phyloP scores from a whole-genome alignment of 192 early-diverging fungal genomes.

The Jimgerdemannia flammicorona region DNA sequence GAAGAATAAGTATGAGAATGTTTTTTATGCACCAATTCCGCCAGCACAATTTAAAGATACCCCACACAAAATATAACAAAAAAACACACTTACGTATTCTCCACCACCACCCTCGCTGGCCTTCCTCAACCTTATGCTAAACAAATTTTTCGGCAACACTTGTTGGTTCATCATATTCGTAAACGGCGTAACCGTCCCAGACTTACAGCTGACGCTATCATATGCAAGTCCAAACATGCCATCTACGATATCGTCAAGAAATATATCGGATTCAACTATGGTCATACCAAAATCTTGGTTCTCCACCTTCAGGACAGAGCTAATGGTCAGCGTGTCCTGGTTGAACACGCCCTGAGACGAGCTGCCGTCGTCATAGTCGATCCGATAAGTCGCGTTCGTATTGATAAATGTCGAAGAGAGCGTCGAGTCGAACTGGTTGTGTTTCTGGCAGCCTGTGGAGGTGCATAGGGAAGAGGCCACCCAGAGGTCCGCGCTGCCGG shows the following conservation, averaged over 20 bases:
- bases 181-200: too few relatives aligned
- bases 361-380: constrained; percentile 44
- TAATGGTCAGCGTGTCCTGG: constrained; percentile 51
- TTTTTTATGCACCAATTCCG: too few relatives aligned
- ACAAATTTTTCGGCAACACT: too few relatives aligned
- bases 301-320: constrained; percentile 47
- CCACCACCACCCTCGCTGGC: too few relatives aligned
- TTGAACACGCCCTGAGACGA: constrained; percentile 28
- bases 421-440: constrained; percentile 19
- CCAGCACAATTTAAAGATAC: too few relatives aligned
- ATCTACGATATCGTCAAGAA: constrained; percentile 2
- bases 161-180: too few relatives aligned
- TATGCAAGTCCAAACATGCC: too few relatives aligned
- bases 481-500: constrained; percentile 72
- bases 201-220: too few relatives aligned
- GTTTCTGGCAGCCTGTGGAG: constrained; percentile 10
- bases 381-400: constrained; percentile 27
- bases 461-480: constrained; percentile 30
- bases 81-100: too few relatives aligned
- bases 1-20: too few relatives aligned
- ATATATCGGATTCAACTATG: constrained; percentile 48
- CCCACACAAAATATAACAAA: too few relatives aligned
- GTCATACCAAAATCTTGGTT: constrained; percentile 58
- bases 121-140: too few relatives aligned
- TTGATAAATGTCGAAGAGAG: constrained; percentile 19